Evolutionary conservation across 202 grass and related monocot genomes (phyloP).

Genomic region (Carex arenaria): DNA sequence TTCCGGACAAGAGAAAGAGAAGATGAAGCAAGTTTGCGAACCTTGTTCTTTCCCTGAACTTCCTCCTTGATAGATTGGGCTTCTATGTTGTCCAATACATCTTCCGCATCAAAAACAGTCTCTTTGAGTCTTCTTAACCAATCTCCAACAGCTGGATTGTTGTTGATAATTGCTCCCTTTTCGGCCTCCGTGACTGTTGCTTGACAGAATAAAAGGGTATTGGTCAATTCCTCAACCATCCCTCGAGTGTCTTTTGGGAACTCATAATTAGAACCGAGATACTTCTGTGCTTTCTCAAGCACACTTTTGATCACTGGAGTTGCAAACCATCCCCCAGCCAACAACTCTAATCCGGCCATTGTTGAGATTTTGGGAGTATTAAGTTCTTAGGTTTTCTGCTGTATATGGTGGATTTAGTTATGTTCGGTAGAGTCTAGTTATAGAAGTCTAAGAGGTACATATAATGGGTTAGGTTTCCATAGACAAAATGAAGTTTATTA

Average conservation of each 20-base stretch:
- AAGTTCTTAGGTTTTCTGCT: too few species aligned
- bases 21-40: conserved; percentile 14
- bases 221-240: neutral
- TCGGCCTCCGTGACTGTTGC: conserved; percentile 20
- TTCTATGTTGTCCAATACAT: neutral
- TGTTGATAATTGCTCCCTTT: neutral
- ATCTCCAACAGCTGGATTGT: neutral
- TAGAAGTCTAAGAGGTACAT: too few species aligned
- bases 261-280: neutral
- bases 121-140: conserved; percentile 30
- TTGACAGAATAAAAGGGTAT: neutral
- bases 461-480: too few species aligned
- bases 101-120: conserved; percentile 1
- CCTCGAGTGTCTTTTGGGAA: neutral
- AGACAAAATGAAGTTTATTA: too few species aligned
- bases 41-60: conserved; percentile 16
- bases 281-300: neutral
- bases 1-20: conserved; percentile 3
- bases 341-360: too few species aligned
- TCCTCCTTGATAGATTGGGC: conserved; percentile 12
- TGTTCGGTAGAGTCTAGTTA: too few species aligned
- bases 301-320: neutral
- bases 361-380: too few species aligned
- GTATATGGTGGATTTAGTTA: too few species aligned
- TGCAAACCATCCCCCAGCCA: too few species aligned